These are phyloP conservation scores for Podaxis carcinomalis DNA, from an alignment of 768 basidiomycete genomes.

Conservation along the genomic window DNA sequence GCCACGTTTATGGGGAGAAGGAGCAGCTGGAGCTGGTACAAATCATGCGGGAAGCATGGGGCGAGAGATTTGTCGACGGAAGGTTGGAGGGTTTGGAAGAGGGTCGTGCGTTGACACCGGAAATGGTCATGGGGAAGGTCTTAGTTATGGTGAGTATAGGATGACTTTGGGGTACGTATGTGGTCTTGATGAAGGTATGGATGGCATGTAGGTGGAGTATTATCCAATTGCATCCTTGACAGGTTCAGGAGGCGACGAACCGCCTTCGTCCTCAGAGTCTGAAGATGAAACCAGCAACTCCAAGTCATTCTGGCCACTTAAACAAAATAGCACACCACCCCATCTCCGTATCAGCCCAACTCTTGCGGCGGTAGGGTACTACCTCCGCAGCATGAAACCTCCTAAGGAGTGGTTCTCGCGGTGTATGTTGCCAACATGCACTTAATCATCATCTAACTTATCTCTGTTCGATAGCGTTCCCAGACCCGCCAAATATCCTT, in stretches of 20 bases:
- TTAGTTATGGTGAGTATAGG: constrained; percentile 47
- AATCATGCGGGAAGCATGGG: constrained; percentile 48
- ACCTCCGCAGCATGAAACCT: constrained; percentile 62
- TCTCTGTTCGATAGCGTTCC: constrained; percentile 24
- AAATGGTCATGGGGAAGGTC: constrained; percentile 47
- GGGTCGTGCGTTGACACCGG: constrained; percentile 33
- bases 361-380: constrained; percentile 54
- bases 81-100: constrained; percentile 34
- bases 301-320: constrained; percentile 7
- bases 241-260: constrained; percentile 18
- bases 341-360: constrained; percentile 1
- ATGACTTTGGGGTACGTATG: not conserved
- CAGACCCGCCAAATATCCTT: constrained; percentile 43
- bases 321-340: not conserved
- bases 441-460: not conserved
- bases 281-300: not conserved
- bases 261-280: constrained; percentile 3
- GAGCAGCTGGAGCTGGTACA: constrained; percentile 51
- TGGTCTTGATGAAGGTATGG: not conserved
- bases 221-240: constrained; percentile 27
- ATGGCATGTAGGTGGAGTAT: constrained; percentile 44
- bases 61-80: constrained; percentile 42
- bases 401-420: constrained; percentile 42
- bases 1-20: constrained; percentile 45
- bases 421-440: constrained; percentile 21